phyloP scores from a whole-genome alignment of 1,284 basidiomycete genomes.

The Ceratobasidium sp. region DNA sequence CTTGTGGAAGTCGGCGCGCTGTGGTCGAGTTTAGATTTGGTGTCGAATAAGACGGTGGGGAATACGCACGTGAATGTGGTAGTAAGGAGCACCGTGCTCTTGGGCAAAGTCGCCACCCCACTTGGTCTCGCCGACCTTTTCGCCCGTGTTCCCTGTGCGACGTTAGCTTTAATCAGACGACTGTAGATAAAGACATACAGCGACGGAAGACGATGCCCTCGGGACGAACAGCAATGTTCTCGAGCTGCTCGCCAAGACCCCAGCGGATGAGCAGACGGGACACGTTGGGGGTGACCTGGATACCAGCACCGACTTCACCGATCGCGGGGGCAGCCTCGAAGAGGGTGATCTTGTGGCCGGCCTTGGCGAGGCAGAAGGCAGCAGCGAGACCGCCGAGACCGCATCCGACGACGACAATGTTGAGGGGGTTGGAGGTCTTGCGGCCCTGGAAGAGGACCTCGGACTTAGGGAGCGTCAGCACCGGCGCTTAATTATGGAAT shows the following conservation, averaged over 20 bases:
- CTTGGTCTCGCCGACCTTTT: conserved; percentile 56
- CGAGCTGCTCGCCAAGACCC: conserved; percentile 58
- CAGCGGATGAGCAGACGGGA: conserved; percentile 60
- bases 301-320: conserved; percentile 60
- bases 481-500: background rate
- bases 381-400: conserved; percentile 60
- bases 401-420: conserved; percentile 58
- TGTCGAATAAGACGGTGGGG: background rate
- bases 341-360: conserved; percentile 57
- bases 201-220: conserved; percentile 56
- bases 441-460: conserved; percentile 39
- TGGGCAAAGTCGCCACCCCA: conserved; percentile 55
- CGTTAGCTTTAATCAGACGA: too few relatives aligned
- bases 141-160: conserved; percentile 53
- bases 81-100: conserved; percentile 60
- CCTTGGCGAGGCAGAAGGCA: conserved; percentile 55
- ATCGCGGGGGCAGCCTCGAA: conserved; percentile 56
- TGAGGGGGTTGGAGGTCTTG: conserved; percentile 50
- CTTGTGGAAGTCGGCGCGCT: conserved; percentile 63
- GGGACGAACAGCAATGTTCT: conserved; percentile 55
- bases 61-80: conserved; percentile 54
- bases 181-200: too few relatives aligned
- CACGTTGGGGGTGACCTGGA: conserved; percentile 60
- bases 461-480: background rate
- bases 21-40: background rate